These are phyloP conservation scores for Fraxinus ornus DNA, from an alignment of 305 asterid genomes.

Conservation along the genomic window DNA sequence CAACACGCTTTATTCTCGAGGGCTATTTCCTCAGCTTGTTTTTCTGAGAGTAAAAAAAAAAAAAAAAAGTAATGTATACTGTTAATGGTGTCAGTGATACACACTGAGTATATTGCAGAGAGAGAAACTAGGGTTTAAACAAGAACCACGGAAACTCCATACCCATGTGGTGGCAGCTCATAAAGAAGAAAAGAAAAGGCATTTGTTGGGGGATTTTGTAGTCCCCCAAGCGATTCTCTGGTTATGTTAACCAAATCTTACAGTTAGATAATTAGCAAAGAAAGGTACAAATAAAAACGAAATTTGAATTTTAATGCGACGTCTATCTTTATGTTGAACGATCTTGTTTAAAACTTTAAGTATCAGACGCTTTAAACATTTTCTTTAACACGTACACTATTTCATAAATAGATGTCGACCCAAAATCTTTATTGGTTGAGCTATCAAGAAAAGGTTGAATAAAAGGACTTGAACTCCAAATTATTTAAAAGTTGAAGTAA, in stretches of 20 bases:
- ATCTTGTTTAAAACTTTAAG: too few species aligned
- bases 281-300: too few species aligned
- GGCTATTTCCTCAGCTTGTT: neutral
- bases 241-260: slow-evolving; percentile 26
- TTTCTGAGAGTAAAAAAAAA: neutral
- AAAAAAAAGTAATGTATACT: too few species aligned
- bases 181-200: neutral
- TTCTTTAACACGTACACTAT: too few species aligned
- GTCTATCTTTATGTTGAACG: too few species aligned
- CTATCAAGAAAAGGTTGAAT: neutral
- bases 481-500: neutral
- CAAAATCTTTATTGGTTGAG: too few species aligned
- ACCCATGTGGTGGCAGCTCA: slow-evolving; percentile 35
- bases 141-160: neutral
- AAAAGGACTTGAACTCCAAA: neutral
- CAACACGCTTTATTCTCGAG: too few species aligned
- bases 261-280: neutral
- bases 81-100: neutral
- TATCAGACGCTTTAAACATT: too few species aligned
- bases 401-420: too few species aligned
- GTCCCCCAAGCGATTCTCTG: slow-evolving; percentile 47
- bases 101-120: neutral
- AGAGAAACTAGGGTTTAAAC: neutral
- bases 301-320: too few species aligned
- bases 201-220: slow-evolving; percentile 38